Evolutionary conservation across 352 stramenopile species (phyloP), one percentile per base, ranked within the genome.

Genomic region (Phytopythium chamaehyphon): DNA sequence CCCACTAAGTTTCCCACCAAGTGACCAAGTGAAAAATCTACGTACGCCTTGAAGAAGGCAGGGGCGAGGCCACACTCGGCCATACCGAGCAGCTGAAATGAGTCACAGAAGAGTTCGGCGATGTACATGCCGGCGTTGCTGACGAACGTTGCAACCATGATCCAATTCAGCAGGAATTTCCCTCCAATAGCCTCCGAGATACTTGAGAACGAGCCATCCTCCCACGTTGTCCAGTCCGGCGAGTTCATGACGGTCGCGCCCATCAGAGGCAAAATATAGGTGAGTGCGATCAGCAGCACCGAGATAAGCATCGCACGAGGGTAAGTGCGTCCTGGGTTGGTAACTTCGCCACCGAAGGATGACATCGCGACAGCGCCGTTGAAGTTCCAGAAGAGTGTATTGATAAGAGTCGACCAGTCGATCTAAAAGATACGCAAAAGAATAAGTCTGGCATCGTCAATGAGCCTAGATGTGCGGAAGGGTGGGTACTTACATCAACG

Each of bases 311-410:
- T 86, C 0, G 87, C 90, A 2, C 70, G 61, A 6, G 90, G 89
- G 54, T 96, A 97, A 3, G 75, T 89, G 10, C 61, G 68, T 2
- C 56, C 75, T 0, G 89, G 88, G 59, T 90, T 82, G 6, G 79
- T 54, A n/a, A 97, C 83, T 61, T 98, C 92, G 22, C 71, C 89
- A 9, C 86, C 88, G 56, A 97, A 98, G 0, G 76, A 79, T 10
- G 85, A 93, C 21, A 88, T 90, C 36, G 59, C 69, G 44, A 97
- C 89, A 47, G 91, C 97, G 16, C 84, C 91, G 61, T 96, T 98
- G 39, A 96, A 86, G 72, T 97, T 98, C 93, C 95, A 98, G 66
- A 97, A 98, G 22, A 98, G 69, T 54, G 96, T 97, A 61, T 97
- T 98, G 26, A 98, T 66, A 39, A 93, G 90, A 18, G 76, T 69